Percentiles rank a stretch among this genome's conserved stretches.
These are phyloP conservation scores for Coffea humblotiana DNA, from an alignment of 305 asterid species.

Conservation along the genomic window DNA sequence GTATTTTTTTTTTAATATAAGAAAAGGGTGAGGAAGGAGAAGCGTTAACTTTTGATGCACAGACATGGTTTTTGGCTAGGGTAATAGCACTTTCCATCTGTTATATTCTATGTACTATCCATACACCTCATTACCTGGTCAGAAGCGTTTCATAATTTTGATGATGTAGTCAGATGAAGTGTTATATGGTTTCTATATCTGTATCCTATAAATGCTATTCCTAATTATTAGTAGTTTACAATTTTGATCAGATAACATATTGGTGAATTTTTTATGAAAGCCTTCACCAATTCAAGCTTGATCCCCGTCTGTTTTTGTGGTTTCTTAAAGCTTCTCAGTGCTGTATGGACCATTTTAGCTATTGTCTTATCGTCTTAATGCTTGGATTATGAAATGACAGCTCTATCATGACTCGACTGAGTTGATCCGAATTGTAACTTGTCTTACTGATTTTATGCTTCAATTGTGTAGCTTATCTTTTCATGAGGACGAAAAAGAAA, in stretches of 20 bases:
- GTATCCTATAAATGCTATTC: neutral
- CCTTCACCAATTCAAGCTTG: neutral
- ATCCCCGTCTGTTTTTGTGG: neutral
- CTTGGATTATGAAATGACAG: neutral
- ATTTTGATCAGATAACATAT: neutral
- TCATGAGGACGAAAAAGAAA: slow-evolving; percentile 52
- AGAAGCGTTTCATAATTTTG: neutral
- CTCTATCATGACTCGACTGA: neutral
- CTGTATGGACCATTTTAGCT: neutral
- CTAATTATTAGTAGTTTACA: neutral
- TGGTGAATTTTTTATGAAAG: neutral
- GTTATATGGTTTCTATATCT: neutral
- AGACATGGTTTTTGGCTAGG: neutral
- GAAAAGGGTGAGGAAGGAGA: too few relatives aligned
- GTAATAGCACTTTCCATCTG: neutral
- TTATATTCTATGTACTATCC: neutral
- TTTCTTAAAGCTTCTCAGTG: neutral
- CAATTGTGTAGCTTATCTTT: slow-evolving; percentile 53
- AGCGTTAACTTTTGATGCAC: too few relatives aligned
- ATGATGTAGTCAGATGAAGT: neutral
- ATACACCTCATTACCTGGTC: neutral
- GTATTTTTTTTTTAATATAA: too few relatives aligned
- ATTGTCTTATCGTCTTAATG: neutral
- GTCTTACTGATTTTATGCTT: neutral
- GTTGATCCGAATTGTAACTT: neutral